phyloP scores from a whole-genome alignment of 2,329 filamentous ascomycete species.

The Arthrobotrys entomopaga region DNA sequence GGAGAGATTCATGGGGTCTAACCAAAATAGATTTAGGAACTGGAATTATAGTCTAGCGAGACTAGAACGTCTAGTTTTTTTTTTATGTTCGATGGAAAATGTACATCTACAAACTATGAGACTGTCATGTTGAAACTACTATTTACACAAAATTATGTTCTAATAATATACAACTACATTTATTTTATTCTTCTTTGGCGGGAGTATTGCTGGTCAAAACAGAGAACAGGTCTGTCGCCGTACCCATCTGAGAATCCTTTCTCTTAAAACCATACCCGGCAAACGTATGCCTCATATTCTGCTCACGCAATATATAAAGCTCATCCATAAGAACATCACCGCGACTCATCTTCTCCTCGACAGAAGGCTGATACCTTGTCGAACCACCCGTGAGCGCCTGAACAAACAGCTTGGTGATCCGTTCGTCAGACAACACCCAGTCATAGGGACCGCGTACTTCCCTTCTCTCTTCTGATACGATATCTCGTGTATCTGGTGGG shows the following conservation, averaged over 20 bases:
- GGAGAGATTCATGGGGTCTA: too few species aligned
- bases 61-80: too few species aligned
- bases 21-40: too few species aligned
- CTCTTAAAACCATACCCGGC: background rate
- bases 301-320: background rate
- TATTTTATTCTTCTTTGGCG: too few species aligned
- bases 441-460: conserved; percentile 1
- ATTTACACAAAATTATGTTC: background rate
- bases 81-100: too few species aligned
- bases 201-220: background rate
- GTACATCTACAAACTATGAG: background rate
- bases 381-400: conserved; percentile 46
- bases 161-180: conserved; percentile 1
- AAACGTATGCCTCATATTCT: background rate
- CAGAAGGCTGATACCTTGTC: background rate
- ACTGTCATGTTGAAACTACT: background rate
- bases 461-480: conserved; percentile 6
- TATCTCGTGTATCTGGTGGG: conserved; percentile 18
- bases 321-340: background rate
- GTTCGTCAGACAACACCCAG: conserved; percentile 19
- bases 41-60: too few species aligned
- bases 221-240: background rate
- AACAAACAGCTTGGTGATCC: conserved; percentile 9
- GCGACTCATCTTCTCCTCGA: background rate
- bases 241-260: background rate